These are phyloP conservation scores for Diaporthe sp. DNA, from an alignment of 2,329 filamentous ascomycete species.

Conservation along the genomic window DNA sequence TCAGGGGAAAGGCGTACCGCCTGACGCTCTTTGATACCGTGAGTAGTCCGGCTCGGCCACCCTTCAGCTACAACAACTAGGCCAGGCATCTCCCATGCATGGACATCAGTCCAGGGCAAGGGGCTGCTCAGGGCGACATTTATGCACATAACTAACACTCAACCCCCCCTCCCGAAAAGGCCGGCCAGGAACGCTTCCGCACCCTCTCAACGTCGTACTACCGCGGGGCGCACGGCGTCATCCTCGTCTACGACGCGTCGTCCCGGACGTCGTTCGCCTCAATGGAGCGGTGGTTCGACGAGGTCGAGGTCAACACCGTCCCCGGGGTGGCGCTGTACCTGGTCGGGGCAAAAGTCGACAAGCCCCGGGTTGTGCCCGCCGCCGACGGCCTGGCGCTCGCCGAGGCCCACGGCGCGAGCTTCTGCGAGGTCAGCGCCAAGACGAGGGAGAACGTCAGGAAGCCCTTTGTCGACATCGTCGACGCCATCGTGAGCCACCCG, in stretches of 20 bases:
- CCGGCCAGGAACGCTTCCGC: constrained; percentile 60
- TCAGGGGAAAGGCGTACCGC: constrained; percentile 62
- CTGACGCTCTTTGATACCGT: constrained; percentile 65
- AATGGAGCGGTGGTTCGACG: constrained; percentile 65
- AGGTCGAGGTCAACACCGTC: constrained; percentile 61
- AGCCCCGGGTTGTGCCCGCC: constrained; percentile 55
- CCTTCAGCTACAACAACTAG: not conserved
- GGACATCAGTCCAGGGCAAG: not conserved
- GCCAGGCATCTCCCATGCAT: not conserved
- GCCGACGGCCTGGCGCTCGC: constrained; percentile 61
- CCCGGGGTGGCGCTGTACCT: constrained; percentile 60
- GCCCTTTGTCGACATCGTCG: constrained; percentile 63
- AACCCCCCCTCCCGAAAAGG: constrained; percentile 40
- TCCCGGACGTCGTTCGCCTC: constrained; percentile 60
- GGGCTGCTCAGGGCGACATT: not conserved
- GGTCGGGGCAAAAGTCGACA: constrained; percentile 65
- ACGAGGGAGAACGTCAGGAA: constrained; percentile 61
- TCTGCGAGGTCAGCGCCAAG: constrained; percentile 66
- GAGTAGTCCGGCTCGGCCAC: constrained; percentile 40
- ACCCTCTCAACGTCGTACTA: constrained; percentile 62
- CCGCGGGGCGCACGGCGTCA: constrained; percentile 59
- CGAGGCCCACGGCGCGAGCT: constrained; percentile 54
- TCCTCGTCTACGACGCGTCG: constrained; percentile 61
- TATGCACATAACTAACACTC: not conserved
- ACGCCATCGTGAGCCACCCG: constrained; percentile 58